Evolutionary conservation across 441 rosid species (phyloP), one percentile per base, ranked within the genome.

Genomic region (Erodium texanum): DNA sequence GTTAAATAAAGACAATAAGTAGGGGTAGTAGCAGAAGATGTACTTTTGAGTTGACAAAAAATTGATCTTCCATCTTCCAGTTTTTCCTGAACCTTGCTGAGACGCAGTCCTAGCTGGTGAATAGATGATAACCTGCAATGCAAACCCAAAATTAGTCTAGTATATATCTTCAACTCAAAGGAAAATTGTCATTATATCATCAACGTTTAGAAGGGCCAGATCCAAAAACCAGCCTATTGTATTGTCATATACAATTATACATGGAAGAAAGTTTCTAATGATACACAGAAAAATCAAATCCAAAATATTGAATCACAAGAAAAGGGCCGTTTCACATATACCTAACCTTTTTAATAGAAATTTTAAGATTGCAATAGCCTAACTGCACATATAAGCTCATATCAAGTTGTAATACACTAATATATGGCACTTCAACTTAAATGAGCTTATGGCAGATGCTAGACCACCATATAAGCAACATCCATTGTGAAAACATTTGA

Each of bases 31-130:
- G 48, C 61, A 65, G 41, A 54, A 19, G n/a, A 23, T 76, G 58
- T 86, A 89, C 95, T 91, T 94, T 10, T 87, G 85, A 19, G 89
- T 88, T 16, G 99, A 89, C 72, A 94, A 15, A 66, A 93, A 91
- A 81, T 89, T 78, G 74, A 94, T 89, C 73, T 83, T 87, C 97
- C 93, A 88, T 80, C 80, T 85, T 34, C 97, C 96, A 78, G 86
- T 79, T 76, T 91, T 87, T 68, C 97, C 97, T 62, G 97, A 89
- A 75, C 97, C 97, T 81, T 88, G 94, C 69, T 89, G 97, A 12
- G 91, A 50, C 41, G 99, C 96, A 27, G 92, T 82, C 81, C 97
- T 87, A 22, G 97, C 92, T 20, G 97, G 93, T 24, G 96, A 89
- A 73, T 82, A 89, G 68, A 93, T 88, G 22, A 93, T 77, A 76